Evolutionary conservation across 768 basidiomycete genomes (phyloP).

Genomic region (Austroboletus eburneus): DNA sequence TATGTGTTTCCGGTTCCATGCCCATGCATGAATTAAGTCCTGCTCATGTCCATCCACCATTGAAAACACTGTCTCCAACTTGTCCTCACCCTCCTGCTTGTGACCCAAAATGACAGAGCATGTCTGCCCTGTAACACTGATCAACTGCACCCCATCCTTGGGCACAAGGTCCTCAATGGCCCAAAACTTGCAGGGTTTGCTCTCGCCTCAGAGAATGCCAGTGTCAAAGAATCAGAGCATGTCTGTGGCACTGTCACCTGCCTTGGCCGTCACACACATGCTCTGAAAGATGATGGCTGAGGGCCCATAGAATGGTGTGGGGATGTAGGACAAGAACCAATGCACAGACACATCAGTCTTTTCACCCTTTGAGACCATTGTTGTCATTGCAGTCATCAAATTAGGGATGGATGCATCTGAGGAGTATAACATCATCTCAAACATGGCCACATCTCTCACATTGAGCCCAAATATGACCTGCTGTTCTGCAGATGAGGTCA

Average conservation of each 20-base stretch:
- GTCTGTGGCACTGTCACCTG: constrained; percentile 48
- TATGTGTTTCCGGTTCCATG: constrained; percentile 47
- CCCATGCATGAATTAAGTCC: constrained; percentile 63
- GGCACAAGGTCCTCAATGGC: constrained; percentile 51
- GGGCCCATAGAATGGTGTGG: constrained; percentile 44
- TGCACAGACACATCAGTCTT: constrained; percentile 47
- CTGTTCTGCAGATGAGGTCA: constrained; percentile 34
- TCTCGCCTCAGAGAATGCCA: constrained; percentile 72
- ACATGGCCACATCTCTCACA: constrained; percentile 43
- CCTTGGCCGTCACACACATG: constrained; percentile 36
- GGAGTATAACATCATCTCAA: constrained; percentile 41
- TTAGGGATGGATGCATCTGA: constrained; percentile 16
- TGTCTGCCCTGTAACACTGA: constrained; percentile 63
- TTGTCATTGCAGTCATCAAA: constrained; percentile 15
- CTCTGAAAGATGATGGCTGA: constrained; percentile 52
- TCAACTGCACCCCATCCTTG: constrained; percentile 50
- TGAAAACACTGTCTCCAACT: constrained; percentile 61
- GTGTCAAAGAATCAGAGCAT: constrained; percentile 66
- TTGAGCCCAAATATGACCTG: constrained; percentile 74
- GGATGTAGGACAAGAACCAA: constrained; percentile 49
- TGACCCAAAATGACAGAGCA: constrained; percentile 57
- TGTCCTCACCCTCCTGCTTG: constrained; percentile 29
- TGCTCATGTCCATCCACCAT: constrained; percentile 71
- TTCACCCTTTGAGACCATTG: constrained; percentile 45
- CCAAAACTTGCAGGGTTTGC: constrained; percentile 78